phyloP scores from a whole-genome alignment of 495 filamentous ascomycete species.

The Xanthoparmelia taractica region DNA sequence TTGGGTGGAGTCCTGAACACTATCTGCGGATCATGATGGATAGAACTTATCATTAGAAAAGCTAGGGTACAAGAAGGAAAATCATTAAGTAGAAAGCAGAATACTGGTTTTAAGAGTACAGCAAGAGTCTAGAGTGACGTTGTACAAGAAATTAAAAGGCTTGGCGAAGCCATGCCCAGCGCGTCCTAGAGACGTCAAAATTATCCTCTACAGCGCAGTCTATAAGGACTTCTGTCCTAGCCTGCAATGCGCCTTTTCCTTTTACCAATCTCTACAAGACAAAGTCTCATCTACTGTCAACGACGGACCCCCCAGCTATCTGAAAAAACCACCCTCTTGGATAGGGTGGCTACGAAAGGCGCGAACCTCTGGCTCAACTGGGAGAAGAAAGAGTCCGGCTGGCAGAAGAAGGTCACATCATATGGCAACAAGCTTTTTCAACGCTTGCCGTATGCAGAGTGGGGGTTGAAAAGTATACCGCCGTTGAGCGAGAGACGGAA shows the following conservation, averaged over 20 bases:
- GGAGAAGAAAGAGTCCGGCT: conserved; percentile 76
- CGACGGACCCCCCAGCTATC: conserved; percentile 46
- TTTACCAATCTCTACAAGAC: conserved; percentile 83
- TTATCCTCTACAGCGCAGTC: not conserved
- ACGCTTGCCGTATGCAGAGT: conserved; percentile 93
- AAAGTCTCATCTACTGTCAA: conserved; percentile 90
- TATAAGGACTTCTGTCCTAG: not conserved
- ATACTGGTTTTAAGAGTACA: no score
- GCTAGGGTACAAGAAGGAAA: not conserved
- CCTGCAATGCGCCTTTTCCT: conserved; percentile 84
- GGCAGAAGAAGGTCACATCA: conserved; percentile 76
- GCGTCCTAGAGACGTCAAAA: not conserved
- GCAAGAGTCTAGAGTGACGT: not conserved
- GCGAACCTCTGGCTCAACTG: conserved; percentile 71
- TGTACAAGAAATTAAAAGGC: no score
- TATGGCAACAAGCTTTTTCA: conserved; percentile 82
- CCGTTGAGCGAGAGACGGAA: conserved; percentile 62
- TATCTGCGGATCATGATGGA: not conserved
- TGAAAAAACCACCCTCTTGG: conserved; percentile 47
- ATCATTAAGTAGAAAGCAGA: no score
- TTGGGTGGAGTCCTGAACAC: not conserved
- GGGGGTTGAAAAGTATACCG: conserved; percentile 90
- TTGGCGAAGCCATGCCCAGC: not conserved
- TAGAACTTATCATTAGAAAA: not conserved
- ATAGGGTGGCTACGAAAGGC: conserved; percentile 59